These are phyloP conservation scores for Acrocalymma vagum DNA, from an alignment of 2,329 filamentous ascomycete genomes.

Conservation along the genomic window DNA sequence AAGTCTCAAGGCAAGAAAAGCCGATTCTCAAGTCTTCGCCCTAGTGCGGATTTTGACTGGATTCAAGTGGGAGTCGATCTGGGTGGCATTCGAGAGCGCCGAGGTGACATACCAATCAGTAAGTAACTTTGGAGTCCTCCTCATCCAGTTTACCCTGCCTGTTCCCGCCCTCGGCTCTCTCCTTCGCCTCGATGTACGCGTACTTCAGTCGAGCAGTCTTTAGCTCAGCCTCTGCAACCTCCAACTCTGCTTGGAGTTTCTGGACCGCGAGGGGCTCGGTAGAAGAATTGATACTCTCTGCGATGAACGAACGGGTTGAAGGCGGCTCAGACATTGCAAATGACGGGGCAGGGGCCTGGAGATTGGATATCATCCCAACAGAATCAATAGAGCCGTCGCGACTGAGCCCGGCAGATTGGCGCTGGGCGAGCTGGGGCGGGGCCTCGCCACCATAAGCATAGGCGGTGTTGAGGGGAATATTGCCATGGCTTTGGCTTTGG, in stretches of 20 bases:
- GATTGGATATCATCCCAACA: slow-evolving; percentile 1
- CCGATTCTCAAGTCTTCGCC: no score
- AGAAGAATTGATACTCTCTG: slow-evolving; percentile 13
- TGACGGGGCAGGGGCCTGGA: slow-evolving; percentile 9
- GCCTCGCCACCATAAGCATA: no score
- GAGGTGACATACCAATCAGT: no score
- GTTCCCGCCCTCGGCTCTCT: slow-evolving; percentile 16
- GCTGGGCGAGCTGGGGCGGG: slow-evolving; percentile 7
- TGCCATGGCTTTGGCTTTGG: slow-evolving; percentile 14
- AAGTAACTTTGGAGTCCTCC: background rate
- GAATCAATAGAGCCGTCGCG: slow-evolving; percentile 15
- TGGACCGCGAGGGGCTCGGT: slow-evolving; percentile 30
- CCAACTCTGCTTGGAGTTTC: slow-evolving; percentile 36
- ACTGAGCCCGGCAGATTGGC: slow-evolving; percentile 20
- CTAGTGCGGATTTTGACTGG: no score
- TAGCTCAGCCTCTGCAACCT: slow-evolving; percentile 43
- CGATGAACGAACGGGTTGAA: slow-evolving; percentile 5
- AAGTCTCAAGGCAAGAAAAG: no score
- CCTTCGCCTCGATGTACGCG: slow-evolving; percentile 29
- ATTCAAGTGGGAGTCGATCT: no score
- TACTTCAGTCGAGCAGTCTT: slow-evolving; percentile 31
- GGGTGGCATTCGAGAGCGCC: background rate
- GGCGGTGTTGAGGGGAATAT: slow-evolving; percentile 8
- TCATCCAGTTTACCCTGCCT: background rate
- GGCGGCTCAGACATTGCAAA: slow-evolving; percentile 17